These are phyloP conservation scores for Cercophora newfieldiana DNA, from an alignment of 495 filamentous ascomycete species.

Conservation along the genomic window DNA sequence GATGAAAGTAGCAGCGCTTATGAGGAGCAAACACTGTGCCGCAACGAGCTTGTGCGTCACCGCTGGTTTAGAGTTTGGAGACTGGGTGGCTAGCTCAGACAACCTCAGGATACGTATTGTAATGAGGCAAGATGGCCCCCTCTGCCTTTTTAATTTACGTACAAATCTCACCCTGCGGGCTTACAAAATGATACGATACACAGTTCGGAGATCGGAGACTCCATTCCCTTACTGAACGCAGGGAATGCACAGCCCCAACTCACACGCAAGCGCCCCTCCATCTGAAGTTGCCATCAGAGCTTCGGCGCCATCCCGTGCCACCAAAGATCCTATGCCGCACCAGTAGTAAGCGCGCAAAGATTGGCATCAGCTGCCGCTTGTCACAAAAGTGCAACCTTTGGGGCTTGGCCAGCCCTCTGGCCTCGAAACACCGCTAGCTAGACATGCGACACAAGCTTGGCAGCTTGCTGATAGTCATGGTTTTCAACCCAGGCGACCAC, in stretches of 20 bases:
- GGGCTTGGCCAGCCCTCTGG: background rate
- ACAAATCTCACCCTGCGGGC: background rate
- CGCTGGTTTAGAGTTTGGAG: background rate
- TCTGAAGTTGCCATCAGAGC: background rate
- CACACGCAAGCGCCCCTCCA: background rate
- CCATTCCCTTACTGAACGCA: background rate
- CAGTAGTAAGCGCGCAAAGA: background rate
- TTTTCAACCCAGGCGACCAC: no score
- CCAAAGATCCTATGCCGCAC: background rate
- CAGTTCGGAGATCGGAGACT: background rate
- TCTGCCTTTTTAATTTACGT: no score
- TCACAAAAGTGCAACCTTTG: background rate
- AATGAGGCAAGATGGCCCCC: background rate
- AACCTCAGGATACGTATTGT: no score
- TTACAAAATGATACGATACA: background rate
- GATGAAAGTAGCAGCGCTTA: background rate
- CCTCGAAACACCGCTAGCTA: background rate
- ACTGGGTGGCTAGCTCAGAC: background rate
- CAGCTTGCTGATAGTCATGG: background rate
- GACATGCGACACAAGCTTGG: background rate
- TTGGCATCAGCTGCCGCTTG: background rate
- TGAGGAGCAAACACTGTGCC: background rate
- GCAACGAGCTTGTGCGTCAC: background rate
- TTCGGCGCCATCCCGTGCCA: background rate
- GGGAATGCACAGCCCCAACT: background rate